Evolutionary conservation across 2,329 filamentous ascomycete species (phyloP).

Genomic region (Atkinsonella texensis): DNA sequence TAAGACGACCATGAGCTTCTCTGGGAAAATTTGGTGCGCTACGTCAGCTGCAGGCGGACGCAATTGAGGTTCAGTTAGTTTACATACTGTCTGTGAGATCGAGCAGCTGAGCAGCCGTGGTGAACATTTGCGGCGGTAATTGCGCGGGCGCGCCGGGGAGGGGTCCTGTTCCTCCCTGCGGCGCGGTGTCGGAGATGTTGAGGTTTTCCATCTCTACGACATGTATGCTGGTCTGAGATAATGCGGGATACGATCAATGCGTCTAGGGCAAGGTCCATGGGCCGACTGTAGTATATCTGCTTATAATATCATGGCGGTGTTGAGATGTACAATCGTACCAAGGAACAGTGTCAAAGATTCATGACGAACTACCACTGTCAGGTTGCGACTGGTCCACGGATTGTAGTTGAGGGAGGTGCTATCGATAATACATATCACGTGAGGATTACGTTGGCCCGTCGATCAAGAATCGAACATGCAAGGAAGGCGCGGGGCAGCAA

Average conservation of each 20-base stretch:
- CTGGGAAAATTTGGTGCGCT: conserved; percentile 33
- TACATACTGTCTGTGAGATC: conserved; percentile 92
- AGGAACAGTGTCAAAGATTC: background rate
- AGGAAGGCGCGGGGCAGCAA: conserved; percentile 2
- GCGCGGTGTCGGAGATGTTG: conserved; percentile 36
- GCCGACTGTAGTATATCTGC: background rate
- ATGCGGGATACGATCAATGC: conserved; percentile 5
- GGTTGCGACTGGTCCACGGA: background rate
- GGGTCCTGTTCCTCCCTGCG: conserved; percentile 22
- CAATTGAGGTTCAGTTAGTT: no score
- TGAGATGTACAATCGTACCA: background rate
- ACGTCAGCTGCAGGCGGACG: conserved; percentile 11
- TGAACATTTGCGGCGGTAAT: conserved; percentile 93
- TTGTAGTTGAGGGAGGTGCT: background rate
- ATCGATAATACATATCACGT: conserved; percentile 6
- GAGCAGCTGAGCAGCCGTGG: conserved; percentile 86
- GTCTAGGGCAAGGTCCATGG: background rate
- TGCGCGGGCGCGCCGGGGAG: conserved; percentile 36
- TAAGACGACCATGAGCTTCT: conserved; percentile 86
- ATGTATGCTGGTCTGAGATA: conserved; percentile 8
- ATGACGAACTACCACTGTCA: background rate
- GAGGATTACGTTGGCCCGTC: background rate
- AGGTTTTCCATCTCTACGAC: conserved; percentile 40
- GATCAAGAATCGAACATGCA: conserved; percentile 4
- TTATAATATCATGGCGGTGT: background rate